Base-by-base conservation (phyloP, 2,329 filamentous ascomycete genomes). In the Neopestalotiopsis sp. region DNA sequence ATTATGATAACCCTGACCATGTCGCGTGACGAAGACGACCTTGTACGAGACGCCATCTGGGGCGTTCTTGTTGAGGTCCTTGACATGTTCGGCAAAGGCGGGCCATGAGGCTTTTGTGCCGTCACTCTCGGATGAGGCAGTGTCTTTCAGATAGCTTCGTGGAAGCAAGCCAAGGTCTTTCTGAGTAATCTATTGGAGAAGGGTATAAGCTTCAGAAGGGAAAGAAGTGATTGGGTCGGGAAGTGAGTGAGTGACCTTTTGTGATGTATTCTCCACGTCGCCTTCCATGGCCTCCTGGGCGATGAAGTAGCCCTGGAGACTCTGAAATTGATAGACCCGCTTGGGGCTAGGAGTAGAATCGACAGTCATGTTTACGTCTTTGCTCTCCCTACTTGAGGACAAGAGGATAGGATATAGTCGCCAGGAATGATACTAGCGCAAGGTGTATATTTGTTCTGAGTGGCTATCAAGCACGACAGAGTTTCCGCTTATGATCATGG, bases 1-100 rank as follows among this genome's bases (percentile, higher is more conserved):
- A 14, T 70, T 70, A 49, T 70, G 69, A 30, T 58, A 53, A 24
- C 67, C 67, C 20, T 66, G 62, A 24, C 69, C 69, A 34, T 70
- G 69, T 13, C 69, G 69, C 1, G 61, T 63, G 34, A 70, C 38
- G 59, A 65, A 69, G 24, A 70, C 14, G 30, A 70, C 59, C 61
- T 70, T 70, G 69, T 69, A 70, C 14, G 64, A 45, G 9, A 65
- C 68, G 4, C 68, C 68, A 10, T 66, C 42, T 6, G 62, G 14
- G 14, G 66, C 66, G 13, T 64, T 34, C 13, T 30, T 45, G 45
- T 70, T 70, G 9, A 70, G 68, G 17, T 53, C 24, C 40, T 66
- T 34, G 20, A 70, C 62, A 45, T 67, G 62, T 2, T 58, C 49
- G 5, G 65, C 68, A 56, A 70, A 68, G 6, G 38, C 34, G n/a